Evolutionary conservation across 768 basidiomycete genomes (phyloP), one percentile per base, ranked within the genome.

Genomic region (Lactarius evosmus): DNA sequence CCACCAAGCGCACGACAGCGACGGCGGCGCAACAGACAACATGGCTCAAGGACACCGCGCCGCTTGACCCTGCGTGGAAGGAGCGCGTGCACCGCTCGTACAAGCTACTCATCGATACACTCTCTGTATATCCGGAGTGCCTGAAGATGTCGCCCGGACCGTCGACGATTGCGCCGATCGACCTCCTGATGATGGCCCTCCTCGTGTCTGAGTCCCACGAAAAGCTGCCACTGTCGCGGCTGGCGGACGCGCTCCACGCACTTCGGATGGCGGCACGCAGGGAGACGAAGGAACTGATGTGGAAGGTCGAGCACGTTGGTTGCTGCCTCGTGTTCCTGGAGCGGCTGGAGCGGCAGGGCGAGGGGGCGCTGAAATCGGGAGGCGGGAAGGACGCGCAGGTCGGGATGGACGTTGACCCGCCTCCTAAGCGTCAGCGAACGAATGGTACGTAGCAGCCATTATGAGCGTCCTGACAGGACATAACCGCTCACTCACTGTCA

Each of bases 1-100:
- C 69, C n/a, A 63, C 67, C 38, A 65, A 69, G 2, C 59, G 44
- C 11, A 70, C 73, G 9, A 60, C 75, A 0, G 74, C 74, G 0
- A 70, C 74, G 17, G 74, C 80, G 19, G 6, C 65, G 2, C 76
- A 77, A 41, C 74, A 83, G 30, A 80, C 85, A 66, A 80, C 81
- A 62, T 85, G 83, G 82, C 74, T 88, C 8, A 66, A 52, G 49
- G 59, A 69, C 25, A 14, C 62, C 16, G 58, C 44, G 14, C 53
- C 34, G 1, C 40, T 61, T 7, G 58, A 59, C 19, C 32, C 55
- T 1, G 22, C 53, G n/a, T 61, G 67, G 53, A 59, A 56, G 29
- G 58, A 57, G n/a, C 41, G 59, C 16, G 41, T 60, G n/a, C 60
- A 66, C 2, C 38, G 56, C 16, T 60, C 68, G 5, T 69, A 30